Conservation (phyloP, 129 eudicot genomes). For the Apium graveolens region DNA sequence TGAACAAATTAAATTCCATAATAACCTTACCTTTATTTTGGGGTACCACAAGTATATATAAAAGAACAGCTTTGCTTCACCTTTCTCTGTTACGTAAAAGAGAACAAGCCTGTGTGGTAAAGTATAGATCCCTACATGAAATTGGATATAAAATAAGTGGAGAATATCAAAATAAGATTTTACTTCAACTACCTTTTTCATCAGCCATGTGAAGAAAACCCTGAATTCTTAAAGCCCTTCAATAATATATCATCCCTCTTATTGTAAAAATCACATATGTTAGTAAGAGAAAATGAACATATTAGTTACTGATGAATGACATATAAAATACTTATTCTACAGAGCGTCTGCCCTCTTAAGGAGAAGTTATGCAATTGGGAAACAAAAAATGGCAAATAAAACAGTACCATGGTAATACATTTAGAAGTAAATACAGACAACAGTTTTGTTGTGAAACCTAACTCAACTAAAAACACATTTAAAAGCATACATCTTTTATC, state of each 20-base stretch:
- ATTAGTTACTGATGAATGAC: background rate
- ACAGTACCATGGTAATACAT: background rate
- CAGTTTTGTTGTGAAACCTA: background rate
- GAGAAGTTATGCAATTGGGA: constrained; percentile 23
- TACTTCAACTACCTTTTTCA: constrained; percentile 50
- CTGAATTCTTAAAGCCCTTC: constrained; percentile 98
- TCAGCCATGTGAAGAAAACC: constrained; percentile 97
- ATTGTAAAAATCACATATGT: constrained; percentile 46
- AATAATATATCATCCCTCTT: constrained; percentile 97
- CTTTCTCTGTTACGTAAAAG: background rate
- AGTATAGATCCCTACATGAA: constrained; percentile 8
- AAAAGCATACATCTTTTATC: background rate
- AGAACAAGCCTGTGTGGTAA: constrained; percentile 3
- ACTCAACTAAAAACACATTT: background rate
- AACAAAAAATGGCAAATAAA: background rate
- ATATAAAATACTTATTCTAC: constrained; percentile 69
- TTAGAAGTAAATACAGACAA: background rate
- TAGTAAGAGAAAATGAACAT: constrained; percentile 6
- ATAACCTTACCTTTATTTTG: too few species aligned
- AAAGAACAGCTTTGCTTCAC: too few species aligned
- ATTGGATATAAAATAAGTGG: constrained; percentile 1
- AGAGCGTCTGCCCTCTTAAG: constrained; percentile 93
- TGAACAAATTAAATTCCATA: too few species aligned
- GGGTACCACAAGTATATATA: too few species aligned
- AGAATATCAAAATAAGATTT: background rate